Conservation (phyloP, 108 stramenopile genomes). For the Pseudonitzschia multistriata region DNA sequence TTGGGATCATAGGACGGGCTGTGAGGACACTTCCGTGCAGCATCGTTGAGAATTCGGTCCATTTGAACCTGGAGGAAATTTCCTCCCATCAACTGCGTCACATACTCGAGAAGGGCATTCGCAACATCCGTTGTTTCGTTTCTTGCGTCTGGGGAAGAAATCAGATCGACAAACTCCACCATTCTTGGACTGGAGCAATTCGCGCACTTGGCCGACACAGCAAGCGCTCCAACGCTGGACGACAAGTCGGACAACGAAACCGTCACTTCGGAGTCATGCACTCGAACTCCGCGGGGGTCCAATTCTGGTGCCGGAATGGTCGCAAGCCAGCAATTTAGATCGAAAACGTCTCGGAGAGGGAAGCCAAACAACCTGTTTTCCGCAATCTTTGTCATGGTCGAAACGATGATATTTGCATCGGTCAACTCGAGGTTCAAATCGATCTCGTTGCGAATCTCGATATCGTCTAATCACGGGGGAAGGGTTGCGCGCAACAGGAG, state of each 20-base stretch:
- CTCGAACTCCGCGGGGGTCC: slow-evolving; percentile 47
- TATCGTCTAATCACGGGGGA: too few species aligned
- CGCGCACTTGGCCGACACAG: slow-evolving; percentile 55
- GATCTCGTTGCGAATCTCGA: slow-evolving; percentile 26
- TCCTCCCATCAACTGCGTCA: slow-evolving; percentile 42
- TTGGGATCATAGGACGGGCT: slow-evolving; percentile 43
- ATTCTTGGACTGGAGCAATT: slow-evolving; percentile 62
- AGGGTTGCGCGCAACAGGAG: too few species aligned
- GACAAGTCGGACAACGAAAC: slow-evolving; percentile 45
- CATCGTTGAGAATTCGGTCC: slow-evolving; percentile 61
- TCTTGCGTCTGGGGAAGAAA: slow-evolving; percentile 44
- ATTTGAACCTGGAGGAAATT: slow-evolving; percentile 60
- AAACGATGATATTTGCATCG: slow-evolving; percentile 36
- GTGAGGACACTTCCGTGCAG: slow-evolving; percentile 60
- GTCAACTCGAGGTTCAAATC: slow-evolving; percentile 17
- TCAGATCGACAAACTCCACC: slow-evolving; percentile 43
- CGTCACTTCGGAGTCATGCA: slow-evolving; percentile 30
- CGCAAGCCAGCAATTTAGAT: slow-evolving; percentile 78
- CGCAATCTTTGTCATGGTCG: slow-evolving; percentile 46
- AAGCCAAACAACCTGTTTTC: slow-evolving; percentile 50
- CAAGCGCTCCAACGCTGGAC: slow-evolving; percentile 41
- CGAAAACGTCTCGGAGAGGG: slow-evolving; percentile 54
- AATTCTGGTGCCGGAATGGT: slow-evolving; percentile 60
- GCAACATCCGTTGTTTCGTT: slow-evolving; percentile 49
- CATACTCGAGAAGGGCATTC: slow-evolving; percentile 52